Percentiles rank a stretch among this genome's conserved stretches.
Evolutionary conservation across 2,329 filamentous ascomycete genomes (phyloP).

Genomic region (Colletotrichum sp.): DNA sequence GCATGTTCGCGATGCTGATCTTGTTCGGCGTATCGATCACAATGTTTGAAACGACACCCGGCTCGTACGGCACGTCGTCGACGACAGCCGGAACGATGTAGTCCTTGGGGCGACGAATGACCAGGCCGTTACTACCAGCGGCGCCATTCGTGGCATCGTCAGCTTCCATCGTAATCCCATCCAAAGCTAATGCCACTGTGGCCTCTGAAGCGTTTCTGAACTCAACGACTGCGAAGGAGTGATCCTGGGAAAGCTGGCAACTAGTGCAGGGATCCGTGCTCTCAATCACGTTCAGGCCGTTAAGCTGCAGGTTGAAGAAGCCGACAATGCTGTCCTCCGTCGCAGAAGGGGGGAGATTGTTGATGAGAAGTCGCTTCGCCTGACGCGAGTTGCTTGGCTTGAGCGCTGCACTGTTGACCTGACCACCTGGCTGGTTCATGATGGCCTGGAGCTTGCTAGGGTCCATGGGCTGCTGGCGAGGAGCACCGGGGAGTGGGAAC

Average conservation of each 20-base stretch:
- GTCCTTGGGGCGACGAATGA: slow-evolving; percentile 89
- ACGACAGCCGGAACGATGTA: slow-evolving; percentile 89
- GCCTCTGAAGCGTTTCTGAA: slow-evolving; percentile 89
- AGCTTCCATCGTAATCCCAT: slow-evolving; percentile 87
- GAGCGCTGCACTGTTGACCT: slow-evolving; percentile 76
- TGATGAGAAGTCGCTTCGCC: slow-evolving; percentile 87
- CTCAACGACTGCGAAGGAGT: slow-evolving; percentile 84
- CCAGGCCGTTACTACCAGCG: slow-evolving; percentile 61
- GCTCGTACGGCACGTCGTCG: slow-evolving; percentile 75
- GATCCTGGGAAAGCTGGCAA: slow-evolving; percentile 81
- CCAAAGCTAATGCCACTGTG: slow-evolving; percentile 87
- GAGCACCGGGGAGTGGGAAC: slow-evolving; percentile 96
- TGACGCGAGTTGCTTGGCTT: slow-evolving; percentile 94
- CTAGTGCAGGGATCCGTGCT: slow-evolving; percentile 83
- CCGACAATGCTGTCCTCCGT: slow-evolving; percentile 77
- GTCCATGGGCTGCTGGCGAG: slow-evolving; percentile 94
- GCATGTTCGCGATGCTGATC: slow-evolving; percentile 90
- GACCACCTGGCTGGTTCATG: slow-evolving; percentile 84
- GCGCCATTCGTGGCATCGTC: slow-evolving; percentile 63
- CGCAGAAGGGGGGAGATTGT: slow-evolving; percentile 77
- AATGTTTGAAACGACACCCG: slow-evolving; percentile 76
- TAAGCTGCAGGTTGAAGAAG: slow-evolving; percentile 97
- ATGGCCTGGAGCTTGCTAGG: slow-evolving; percentile 93
- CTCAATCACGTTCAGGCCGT: slow-evolving; percentile 91
- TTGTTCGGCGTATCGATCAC: slow-evolving; percentile 96